phyloP scores from a whole-genome alignment of 2,329 filamentous ascomycete species.

The Colletotrichum chrysophilum region DNA sequence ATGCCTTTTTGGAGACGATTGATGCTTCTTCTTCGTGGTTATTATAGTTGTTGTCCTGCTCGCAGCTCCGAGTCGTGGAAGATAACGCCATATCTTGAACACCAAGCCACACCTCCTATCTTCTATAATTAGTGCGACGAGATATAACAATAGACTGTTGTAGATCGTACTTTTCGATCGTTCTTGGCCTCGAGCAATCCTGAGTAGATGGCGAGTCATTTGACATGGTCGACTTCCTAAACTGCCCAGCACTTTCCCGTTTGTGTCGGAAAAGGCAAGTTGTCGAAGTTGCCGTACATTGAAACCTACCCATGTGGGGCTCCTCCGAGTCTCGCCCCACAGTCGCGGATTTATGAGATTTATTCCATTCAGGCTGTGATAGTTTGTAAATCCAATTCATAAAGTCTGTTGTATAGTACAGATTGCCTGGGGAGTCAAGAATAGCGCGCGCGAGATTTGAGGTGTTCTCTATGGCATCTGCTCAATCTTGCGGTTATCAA shows the following conservation, averaged over 20 bases:
- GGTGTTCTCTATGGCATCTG: neutral
- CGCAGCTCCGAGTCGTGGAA: neutral
- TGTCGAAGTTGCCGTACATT: neutral
- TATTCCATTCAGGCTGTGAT: neutral
- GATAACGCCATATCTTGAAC: neutral
- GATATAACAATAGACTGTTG: neutral
- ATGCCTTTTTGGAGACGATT: rapidly evolving
- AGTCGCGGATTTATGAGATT: neutral
- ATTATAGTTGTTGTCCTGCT: neutral
- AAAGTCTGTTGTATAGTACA: neutral
- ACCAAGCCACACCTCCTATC: neutral
- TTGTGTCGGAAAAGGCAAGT: neutral
- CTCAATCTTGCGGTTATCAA: neutral
- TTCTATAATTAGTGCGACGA: neutral
- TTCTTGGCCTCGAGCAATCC: rapidly evolving
- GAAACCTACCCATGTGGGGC: neutral
- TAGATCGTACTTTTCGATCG: neutral
- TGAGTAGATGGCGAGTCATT: neutral
- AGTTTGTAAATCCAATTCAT: neutral
- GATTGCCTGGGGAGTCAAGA: neutral
- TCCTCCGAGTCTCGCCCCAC: neutral
- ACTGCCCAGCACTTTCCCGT: neutral
- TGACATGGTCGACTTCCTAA: too few relatives aligned
- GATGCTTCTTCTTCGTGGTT: neutral
- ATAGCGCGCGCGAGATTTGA: neutral